Base-by-base conservation (phyloP, 202 grass and related monocot species). In the Brachypodium distachyon region DNA sequence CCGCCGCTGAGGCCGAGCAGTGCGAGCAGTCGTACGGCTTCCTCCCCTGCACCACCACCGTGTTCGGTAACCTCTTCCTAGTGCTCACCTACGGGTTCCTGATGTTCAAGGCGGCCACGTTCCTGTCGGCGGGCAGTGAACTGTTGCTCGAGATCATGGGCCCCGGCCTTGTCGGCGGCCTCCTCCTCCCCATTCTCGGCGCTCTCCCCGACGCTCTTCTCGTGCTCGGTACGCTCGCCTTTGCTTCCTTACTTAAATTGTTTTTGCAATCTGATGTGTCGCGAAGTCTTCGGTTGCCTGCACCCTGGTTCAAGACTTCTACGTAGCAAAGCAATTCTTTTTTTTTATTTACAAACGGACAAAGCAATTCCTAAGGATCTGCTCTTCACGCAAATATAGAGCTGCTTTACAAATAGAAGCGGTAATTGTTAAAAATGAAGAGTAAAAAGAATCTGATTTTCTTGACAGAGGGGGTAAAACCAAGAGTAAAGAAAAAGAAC, bases 131-230 rank as follows among this genome's bases (percentile, higher is more conserved):
- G 34, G 96, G 96, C 33, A 96, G 96, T 31, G 96, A 99, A 78
- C 56, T 99, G 83, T 76, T 99, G 62, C 92, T 99, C 27, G 75
- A 92, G 82, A 92, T 99, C 86, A 75, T 99, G 83, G 92, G 96
- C 3, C 96, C 96, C 10, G 96, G 96, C 8, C 91, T 99, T 82
- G 73, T 99, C 61, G 96, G 96, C 12, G 96, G 96, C 7, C 90
- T 99, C 51, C 89, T 99, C 65, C 89, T 99, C 41, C 96, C 96
- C 52, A 96, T 99, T 68, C 92, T 99, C n/a, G 96, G 96, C 9
- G 96, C 96, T 14, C 84, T 99, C 54, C 96, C 96, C 49, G 92
- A 96, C 63, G 89, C 96, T 6, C 82, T 99, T 22, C 89, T 99
- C n/a, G 89, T 99, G 9, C 96, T 98, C 14, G 89, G 94, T 97